Conservation (phyloP, 306 rosid genomes). For the Hippophae rhamnoides region DNA sequence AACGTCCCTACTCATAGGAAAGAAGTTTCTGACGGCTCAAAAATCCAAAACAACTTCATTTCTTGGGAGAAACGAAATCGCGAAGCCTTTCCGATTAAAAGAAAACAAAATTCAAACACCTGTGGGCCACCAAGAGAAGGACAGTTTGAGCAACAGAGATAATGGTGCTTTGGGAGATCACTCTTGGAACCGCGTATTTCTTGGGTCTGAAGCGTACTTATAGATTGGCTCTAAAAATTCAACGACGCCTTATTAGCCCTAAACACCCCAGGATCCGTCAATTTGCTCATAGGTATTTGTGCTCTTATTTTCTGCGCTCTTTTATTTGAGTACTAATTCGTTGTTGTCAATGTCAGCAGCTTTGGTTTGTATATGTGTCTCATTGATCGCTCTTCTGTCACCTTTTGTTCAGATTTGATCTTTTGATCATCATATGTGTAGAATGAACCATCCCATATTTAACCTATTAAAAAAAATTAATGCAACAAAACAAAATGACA, state of each 20-base stretch:
- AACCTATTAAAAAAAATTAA: no score
- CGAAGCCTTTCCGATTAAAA: background rate
- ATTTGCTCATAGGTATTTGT: slow-evolving; percentile 56
- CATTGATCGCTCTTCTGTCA: no score
- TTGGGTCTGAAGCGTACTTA: slow-evolving; percentile 79
- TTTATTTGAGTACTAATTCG: background rate
- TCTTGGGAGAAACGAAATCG: slow-evolving; percentile 42
- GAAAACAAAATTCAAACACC: background rate
- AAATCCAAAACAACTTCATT: slow-evolving; percentile 13
- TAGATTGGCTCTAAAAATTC: slow-evolving; percentile 62
- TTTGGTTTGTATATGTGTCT: background rate
- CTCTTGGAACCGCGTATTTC: slow-evolving; percentile 87
- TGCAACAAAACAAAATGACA: no score
- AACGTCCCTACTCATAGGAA: slow-evolving; percentile 4
- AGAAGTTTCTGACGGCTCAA: slow-evolving; percentile 31
- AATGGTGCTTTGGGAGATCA: slow-evolving; percentile 96
- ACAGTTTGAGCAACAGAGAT: background rate
- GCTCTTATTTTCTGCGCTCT: background rate
- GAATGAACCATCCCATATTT: no score
- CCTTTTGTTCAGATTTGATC: no score
- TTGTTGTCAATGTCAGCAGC: background rate
- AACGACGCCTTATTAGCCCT: slow-evolving; percentile 54
- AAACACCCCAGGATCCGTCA: slow-evolving; percentile 56
- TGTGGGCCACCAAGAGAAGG: background rate
- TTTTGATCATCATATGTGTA: no score